phyloP scores from a whole-genome alignment of 2,329 filamentous ascomycete species.

The Myriosclerotinia duriaeana region DNA sequence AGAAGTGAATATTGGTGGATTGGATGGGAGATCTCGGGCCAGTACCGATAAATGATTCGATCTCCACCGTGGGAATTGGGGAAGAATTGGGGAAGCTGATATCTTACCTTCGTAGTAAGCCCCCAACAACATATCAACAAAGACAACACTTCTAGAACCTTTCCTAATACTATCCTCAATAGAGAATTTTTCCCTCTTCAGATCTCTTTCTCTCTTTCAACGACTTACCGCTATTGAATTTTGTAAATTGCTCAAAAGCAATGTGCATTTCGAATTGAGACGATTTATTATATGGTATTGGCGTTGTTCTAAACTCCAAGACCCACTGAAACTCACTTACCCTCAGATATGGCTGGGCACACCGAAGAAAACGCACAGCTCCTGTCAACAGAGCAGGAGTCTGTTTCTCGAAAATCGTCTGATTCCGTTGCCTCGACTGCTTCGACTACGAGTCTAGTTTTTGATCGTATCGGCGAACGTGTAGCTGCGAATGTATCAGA shows the following conservation, averaged over 20 bases:
- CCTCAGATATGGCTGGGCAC: constrained; percentile 36
- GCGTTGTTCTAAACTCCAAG: constrained; percentile 18
- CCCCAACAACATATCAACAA: constrained; percentile 16
- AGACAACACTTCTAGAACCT: constrained; percentile 7
- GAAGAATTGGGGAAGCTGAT: constrained; percentile 11
- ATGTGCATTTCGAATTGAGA: constrained; percentile 10
- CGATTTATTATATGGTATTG: constrained; percentile 8
- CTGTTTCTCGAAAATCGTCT: constrained; percentile 33
- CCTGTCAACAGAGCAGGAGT: constrained; percentile 31
- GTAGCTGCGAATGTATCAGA: constrained; percentile 28
- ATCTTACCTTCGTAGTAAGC: neutral
- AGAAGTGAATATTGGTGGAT: neutral
- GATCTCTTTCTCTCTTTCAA: constrained; percentile 7
- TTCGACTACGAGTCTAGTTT: constrained; percentile 81
- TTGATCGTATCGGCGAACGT: constrained; percentile 69
- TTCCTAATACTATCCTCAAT: constrained; percentile 16
- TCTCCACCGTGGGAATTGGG: neutral
- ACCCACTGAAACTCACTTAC: constrained; percentile 30
- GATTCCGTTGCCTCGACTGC: constrained; percentile 64
- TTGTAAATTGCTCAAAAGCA: constrained; percentile 6
- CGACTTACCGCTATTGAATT: neutral
- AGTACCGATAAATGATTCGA: neutral
- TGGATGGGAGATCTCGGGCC: neutral
- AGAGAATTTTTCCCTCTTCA: neutral
- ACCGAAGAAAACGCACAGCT: constrained; percentile 37